Evolutionary conservation across 1,284 basidiomycete genomes (phyloP), one percentile per base, ranked within the genome.

Genomic region (Puccinia hordei): DNA sequence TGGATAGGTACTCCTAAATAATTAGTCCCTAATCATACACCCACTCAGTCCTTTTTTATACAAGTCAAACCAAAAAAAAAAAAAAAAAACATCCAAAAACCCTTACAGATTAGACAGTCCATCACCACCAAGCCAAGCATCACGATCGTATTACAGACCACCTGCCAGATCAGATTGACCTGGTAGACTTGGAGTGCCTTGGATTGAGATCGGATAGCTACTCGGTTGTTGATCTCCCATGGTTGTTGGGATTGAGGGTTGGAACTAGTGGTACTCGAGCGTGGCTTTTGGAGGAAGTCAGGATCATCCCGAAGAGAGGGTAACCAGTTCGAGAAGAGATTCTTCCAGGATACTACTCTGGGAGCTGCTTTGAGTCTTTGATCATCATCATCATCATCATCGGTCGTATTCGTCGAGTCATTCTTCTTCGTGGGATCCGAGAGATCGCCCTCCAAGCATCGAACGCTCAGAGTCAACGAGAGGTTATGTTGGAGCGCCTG

Each of bases 101-200:
- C 13, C 66, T 30, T 49, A 71, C 68, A 38, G 10, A 71, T 49
- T 2, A 71, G 19, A 3, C 3, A 22, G 38, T 71, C 33, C 46
- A 71, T 51, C 15, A 9, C 68, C 6, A 24, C 15, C 17, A 71
- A 33, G 19, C 3, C 24, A 53, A 53, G 8, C 51, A 71, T 71
- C 15, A 71, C 33, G 1, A 35, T 53, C n/a, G 68, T 53, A 22
- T 35, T 71, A 27, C 68, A 71, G 17, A 30, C 8, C 27, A 46
- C 68, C 24, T 71, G 68, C 68, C 68, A 71, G 33, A 71, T 22
- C 17, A 71, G 22, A 22, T 71, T 71, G 17, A 71, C 68, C 35
- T 53, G 44, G 27, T 71, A 53, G 15, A 17, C 53, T 53, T 53
- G 17, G 5, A 71, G 51, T 10, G 46, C 68, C 17, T 71, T 49